Evolutionary conservation across 768 basidiomycete species (phyloP).

Genomic region (Boletus subcaerulescens): DNA sequence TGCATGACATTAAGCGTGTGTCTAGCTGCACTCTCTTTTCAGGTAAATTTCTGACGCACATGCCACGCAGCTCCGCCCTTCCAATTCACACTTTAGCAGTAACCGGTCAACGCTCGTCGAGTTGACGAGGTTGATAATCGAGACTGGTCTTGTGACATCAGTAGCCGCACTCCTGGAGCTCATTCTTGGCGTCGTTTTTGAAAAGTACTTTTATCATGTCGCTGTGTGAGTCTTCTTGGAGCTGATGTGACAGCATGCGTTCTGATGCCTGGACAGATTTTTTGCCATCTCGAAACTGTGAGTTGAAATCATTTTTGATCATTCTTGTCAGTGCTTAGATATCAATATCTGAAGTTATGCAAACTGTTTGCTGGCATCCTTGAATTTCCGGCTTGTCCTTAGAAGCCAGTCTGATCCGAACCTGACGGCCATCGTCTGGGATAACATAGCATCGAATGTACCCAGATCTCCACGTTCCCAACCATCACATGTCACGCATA

Average conservation of each 20-base stretch:
- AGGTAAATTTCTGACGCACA: not conserved
- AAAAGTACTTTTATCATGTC: not conserved
- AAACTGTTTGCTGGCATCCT: slow-evolving; percentile 14
- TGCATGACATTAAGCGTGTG: slow-evolving; percentile 19
- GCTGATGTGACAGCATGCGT: not conserved
- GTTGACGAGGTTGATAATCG: slow-evolving; percentile 21
- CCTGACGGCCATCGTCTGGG: not conserved
- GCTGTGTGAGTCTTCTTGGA: slow-evolving; percentile 15
- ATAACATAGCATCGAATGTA: not conserved
- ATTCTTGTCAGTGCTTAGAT: not conserved
- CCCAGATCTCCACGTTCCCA: not conserved
- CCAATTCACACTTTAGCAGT: not conserved
- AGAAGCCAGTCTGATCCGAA: slow-evolving; percentile 1
- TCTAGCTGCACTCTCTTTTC: not conserved
- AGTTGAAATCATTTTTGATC: not conserved
- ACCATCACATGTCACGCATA: not conserved
- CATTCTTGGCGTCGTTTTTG: slow-evolving; percentile 7
- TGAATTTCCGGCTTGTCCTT: slow-evolving; percentile 5
- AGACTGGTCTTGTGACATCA: slow-evolving; percentile 24
- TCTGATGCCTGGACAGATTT: slow-evolving; percentile 2
- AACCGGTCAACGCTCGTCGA: not conserved
- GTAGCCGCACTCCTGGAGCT: slow-evolving; percentile 17
- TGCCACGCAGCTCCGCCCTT: slow-evolving; percentile 3
- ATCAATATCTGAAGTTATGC: slow-evolving; percentile 5
- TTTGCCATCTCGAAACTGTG: slow-evolving; percentile 17